Base-by-base conservation (phyloP, 495 filamentous ascomycete species). In the Penicillium antarcticum region DNA sequence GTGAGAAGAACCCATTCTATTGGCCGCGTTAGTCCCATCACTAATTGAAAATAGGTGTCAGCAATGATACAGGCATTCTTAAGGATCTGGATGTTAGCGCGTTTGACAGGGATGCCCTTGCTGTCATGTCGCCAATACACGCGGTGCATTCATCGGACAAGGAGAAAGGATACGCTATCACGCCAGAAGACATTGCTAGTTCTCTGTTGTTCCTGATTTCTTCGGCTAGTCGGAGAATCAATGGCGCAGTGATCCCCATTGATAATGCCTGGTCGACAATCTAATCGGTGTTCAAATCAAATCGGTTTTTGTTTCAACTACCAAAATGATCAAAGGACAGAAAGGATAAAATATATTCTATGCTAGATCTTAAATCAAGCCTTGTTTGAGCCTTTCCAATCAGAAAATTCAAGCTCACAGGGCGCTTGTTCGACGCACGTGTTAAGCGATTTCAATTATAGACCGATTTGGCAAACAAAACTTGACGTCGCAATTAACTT, bases 1-100 rank as follows among this genome's bases (percentile, higher is more conserved):
- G 64, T 61, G 45, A 45, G 52, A 48, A 5, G n/a, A 29, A 26
- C n/a, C 5, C 17, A 7, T 14, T 12, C n/a, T n/a, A n/a, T n/a
- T n/a, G n/a, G n/a, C n/a, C n/a, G n/a, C n/a, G n/a, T n/a, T n/a
- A n/a, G n/a, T n/a, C n/a, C n/a, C 7, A 13, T 2, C 5, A 33
- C 24, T 26, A 12, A 31, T 44, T 13, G 26, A 26, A 8, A 44
- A 26, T 3, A 18, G 29, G 24, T 29, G 24, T 29, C 24, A 29
- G 24, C 24, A 7, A 44, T 44, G 6, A 31, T 44, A 9, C 42
- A 44, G 9, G 42, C 42, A 32, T 44, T 26, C 13, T 29, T 1
- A 29, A 29, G 7, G 42, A 44, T 21, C 26, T 31, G 6, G 33
- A 4, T 23, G 5, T 23, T 5, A 23, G 5, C 11, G n/a, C 29